Conservation (phyloP, 2,329 filamentous ascomycete species). For the Scedosporium boydii region DNA sequence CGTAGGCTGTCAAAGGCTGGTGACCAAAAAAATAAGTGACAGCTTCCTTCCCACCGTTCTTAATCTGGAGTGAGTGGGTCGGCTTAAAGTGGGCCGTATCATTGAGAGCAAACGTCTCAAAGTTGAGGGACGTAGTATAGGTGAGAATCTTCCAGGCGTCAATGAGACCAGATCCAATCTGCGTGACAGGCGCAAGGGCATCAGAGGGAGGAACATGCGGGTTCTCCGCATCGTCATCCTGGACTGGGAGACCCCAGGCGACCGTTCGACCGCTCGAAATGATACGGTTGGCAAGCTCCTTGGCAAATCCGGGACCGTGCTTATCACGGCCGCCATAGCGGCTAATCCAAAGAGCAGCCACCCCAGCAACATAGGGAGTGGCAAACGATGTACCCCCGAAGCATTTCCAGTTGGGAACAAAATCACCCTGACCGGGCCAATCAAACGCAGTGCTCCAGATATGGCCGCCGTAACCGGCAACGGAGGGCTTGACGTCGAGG, state of each 20-base stretch:
- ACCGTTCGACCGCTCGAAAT: conserved; percentile 2
- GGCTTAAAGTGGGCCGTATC: conserved; percentile 34
- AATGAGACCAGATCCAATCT: conserved; percentile 36
- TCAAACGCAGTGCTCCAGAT: conserved; percentile 34
- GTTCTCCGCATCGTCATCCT: not conserved
- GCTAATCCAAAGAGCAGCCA: conserved; percentile 36
- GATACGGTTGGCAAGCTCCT: conserved; percentile 7
- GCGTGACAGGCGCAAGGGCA: conserved; percentile 26
- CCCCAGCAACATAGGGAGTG: conserved; percentile 41
- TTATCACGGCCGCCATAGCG: conserved; percentile 28
- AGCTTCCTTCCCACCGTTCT: conserved; percentile 29
- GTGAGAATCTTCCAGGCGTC: conserved; percentile 34
- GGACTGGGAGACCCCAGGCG: conserved; percentile 4
- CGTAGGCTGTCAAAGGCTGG: conserved; percentile 31
- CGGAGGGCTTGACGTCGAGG: conserved; percentile 38
- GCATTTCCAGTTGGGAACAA: conserved; percentile 34
- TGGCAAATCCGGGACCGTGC: conserved; percentile 18
- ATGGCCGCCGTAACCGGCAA: conserved; percentile 37
- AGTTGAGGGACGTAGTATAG: conserved; percentile 27
- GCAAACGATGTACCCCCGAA: conserved; percentile 44
- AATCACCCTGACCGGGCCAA: not conserved
- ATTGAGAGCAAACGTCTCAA: conserved; percentile 35
- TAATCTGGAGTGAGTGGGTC: conserved; percentile 26
- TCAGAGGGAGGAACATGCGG: not conserved
- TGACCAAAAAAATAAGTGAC: conserved; percentile 30